phyloP scores from a whole-genome alignment of 257 asterid species.

The Petunia secreta region DNA sequence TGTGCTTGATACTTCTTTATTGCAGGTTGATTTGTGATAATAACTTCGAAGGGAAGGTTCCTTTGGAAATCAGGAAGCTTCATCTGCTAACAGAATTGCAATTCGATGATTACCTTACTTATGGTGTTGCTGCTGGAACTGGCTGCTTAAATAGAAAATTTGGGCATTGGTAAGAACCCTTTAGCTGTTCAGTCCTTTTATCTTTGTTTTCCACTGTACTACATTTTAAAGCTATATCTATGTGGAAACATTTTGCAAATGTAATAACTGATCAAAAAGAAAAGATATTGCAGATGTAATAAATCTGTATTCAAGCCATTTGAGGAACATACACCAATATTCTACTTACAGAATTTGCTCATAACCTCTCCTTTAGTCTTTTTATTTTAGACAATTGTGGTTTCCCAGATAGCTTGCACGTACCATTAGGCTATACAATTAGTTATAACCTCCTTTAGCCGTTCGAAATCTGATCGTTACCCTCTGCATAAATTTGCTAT shows the following conservation, averaged over 20 bases:
- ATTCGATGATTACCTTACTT: slow-evolving; percentile 57
- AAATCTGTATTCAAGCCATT: background rate
- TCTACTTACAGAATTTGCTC: background rate
- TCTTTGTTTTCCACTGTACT: background rate
- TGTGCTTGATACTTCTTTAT: slow-evolving; percentile 4
- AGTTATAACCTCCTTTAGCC: too few relatives aligned
- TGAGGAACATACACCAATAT: background rate
- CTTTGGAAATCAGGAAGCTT: slow-evolving; percentile 71
- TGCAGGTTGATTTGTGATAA: slow-evolving; percentile 78
- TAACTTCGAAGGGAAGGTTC: slow-evolving; percentile 69
- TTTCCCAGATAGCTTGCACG: too few relatives aligned
- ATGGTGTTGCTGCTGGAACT: slow-evolving; percentile 44
- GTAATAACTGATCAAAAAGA: background rate
- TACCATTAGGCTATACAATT: too few relatives aligned
- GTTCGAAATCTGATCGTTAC: too few relatives aligned
- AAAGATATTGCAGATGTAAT: background rate
- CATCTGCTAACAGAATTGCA: slow-evolving; percentile 58
- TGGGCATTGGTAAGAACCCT: slow-evolving; percentile 65
- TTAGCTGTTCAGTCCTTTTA: slow-evolving; percentile 2
- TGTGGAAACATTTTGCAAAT: background rate
- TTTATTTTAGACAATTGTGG: too few relatives aligned
- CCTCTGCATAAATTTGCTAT: background rate
- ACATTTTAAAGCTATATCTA: background rate
- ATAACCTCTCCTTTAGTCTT: background rate
- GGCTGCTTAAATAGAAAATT: slow-evolving; percentile 75